A percentile compares a stretch with the other conserved stretches of the same genome.
These are phyloP conservation scores for Zopfia rhizophila DNA, from an alignment of 2,329 filamentous ascomycete species.

Conservation along the genomic window DNA sequence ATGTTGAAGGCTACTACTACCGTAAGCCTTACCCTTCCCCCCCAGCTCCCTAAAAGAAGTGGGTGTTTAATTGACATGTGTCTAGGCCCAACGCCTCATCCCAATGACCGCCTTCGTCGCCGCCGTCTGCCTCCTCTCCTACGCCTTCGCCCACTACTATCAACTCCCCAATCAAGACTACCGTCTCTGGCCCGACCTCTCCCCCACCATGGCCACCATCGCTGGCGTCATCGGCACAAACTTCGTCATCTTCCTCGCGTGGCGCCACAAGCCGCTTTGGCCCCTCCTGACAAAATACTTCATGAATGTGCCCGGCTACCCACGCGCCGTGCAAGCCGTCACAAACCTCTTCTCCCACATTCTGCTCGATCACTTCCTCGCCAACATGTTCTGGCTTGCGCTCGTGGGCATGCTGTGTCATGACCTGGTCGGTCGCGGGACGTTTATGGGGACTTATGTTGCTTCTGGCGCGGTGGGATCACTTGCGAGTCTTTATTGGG, in stretches of 20 bases:
- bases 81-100: conserved; percentile 45
- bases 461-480: conserved; percentile 47
- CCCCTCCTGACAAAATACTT: conserved; percentile 71
- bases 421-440: conserved; percentile 48
- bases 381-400: conserved; percentile 74
- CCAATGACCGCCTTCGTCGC: conserved; percentile 49
- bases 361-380: conserved; percentile 62
- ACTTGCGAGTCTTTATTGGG: conserved; percentile 42
- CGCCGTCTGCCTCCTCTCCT: conserved; percentile 35
- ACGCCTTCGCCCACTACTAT: conserved; percentile 46
- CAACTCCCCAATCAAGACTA: conserved; percentile 37
- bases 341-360: conserved; percentile 77
- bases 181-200: conserved; percentile 47
- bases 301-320: conserved; percentile 60
- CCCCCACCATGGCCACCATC: conserved; percentile 59
- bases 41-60: background rate
- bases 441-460: conserved; percentile 49
- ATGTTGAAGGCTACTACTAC: conserved; percentile 44
- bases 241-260: conserved; percentile 64
- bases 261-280: conserved; percentile 74
- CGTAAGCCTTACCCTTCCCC: conserved; percentile 27
- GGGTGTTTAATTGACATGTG: background rate
- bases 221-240: conserved; percentile 70
- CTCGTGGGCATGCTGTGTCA: conserved; percentile 67
- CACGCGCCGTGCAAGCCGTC: conserved; percentile 70